These are phyloP conservation scores for Cinnamomum chago DNA, from an alignment of 164 flowering plant species.

Conservation along the genomic window DNA sequence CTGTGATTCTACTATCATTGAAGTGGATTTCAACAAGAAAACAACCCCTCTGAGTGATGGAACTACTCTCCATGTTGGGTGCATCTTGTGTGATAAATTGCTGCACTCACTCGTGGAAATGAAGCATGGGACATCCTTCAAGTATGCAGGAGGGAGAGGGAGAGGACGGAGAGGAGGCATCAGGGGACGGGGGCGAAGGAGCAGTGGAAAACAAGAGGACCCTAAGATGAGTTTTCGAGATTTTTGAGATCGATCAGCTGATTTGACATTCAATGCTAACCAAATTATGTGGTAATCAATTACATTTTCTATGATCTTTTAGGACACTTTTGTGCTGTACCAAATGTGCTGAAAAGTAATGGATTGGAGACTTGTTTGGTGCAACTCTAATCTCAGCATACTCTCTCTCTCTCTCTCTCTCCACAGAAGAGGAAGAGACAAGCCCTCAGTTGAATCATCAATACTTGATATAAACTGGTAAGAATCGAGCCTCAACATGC, in stretches of 20 bases:
- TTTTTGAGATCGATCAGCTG: conserved; percentile 36
- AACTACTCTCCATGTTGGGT: conserved; percentile 66
- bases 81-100: conserved; percentile 89
- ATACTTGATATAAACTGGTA: neutral
- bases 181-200: conserved; percentile 44
- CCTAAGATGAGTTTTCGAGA: conserved; percentile 92
- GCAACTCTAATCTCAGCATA: too few species aligned
- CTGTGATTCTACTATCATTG: conserved; percentile 76
- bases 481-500: neutral
- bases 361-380: too few species aligned
- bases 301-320: neutral
- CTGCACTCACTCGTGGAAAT: conserved; percentile 85
- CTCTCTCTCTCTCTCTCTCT: too few species aligned
- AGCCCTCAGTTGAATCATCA: neutral
- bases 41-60: conserved; percentile 83
- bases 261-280: neutral
- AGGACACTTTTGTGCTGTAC: too few species aligned
- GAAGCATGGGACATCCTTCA: conserved; percentile 78
- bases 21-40: conserved; percentile 92
- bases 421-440: too few species aligned
- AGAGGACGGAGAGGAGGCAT: conserved; percentile 39
- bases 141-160: conserved; percentile 45
- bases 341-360: too few species aligned
- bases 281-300: neutral
- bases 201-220: conserved; percentile 44